Percentiles rank a stretch among this genome's conserved stretches.
Evolutionary conservation across 495 filamentous ascomycete genomes (phyloP).

Genomic region (Neurospora tetraspora): DNA sequence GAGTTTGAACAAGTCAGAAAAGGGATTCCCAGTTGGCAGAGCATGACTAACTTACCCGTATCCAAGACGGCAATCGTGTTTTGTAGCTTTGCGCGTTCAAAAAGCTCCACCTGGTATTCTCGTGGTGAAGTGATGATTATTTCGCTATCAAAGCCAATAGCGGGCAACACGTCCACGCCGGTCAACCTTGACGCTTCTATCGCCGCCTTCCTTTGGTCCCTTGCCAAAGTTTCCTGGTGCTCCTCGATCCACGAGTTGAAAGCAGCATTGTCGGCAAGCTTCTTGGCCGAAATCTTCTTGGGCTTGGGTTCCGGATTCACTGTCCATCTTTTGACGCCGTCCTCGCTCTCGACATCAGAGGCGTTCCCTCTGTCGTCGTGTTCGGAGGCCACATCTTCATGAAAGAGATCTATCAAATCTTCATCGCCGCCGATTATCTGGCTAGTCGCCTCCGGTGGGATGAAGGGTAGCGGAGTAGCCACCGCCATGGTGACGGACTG

Average conservation of each 20-base stretch:
- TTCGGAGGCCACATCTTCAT: neutral
- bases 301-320: slow-evolving; percentile 15
- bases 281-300: slow-evolving; percentile 36
- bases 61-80: slow-evolving; percentile 96
- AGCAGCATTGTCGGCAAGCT: slow-evolving; percentile 39
- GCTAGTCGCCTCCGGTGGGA: neutral
- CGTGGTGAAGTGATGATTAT: slow-evolving; percentile 62
- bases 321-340: slow-evolving; percentile 12
- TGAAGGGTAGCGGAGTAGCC: neutral
- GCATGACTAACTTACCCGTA: slow-evolving; percentile 47
- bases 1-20: slow-evolving; percentile 2
- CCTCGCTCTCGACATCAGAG: slow-evolving; percentile 15
- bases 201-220: neutral
- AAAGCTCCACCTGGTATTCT: slow-evolving; percentile 89
- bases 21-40: neutral
- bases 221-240: slow-evolving; percentile 16
- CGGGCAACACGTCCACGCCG: slow-evolving; percentile 6
- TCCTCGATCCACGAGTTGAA: slow-evolving; percentile 39
- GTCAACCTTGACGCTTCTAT: slow-evolving; percentile 16
- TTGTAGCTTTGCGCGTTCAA: slow-evolving; percentile 73
- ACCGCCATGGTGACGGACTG: neutral
- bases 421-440: neutral
- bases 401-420: neutral
- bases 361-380: slow-evolving; percentile 13
- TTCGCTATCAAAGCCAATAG: slow-evolving; percentile 24